phyloP scores from a whole-genome alignment of 1,284 basidiomycete species.

The Ustilago crameri region DNA sequence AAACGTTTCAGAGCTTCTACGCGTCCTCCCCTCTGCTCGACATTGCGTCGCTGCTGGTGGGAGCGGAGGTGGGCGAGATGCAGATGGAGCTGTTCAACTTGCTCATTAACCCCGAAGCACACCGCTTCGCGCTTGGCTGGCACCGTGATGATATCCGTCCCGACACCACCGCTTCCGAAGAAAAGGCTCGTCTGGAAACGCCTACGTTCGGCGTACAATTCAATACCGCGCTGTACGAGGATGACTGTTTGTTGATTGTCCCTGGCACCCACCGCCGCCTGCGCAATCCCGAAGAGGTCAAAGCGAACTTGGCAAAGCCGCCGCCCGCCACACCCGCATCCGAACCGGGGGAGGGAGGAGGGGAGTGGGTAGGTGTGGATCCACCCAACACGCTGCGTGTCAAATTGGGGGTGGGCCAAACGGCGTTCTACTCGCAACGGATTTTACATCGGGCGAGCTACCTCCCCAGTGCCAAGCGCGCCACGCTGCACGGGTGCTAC shows the following conservation, averaged over 20 bases:
- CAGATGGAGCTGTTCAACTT: conserved; percentile 80
- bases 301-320: conserved; percentile 47
- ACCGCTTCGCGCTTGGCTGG: conserved; percentile 82
- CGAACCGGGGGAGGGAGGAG: conserved; percentile 69
- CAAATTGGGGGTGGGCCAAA: conserved; percentile 76
- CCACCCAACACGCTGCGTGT: conserved; percentile 74
- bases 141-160: conserved; percentile 82
- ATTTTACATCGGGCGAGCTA: conserved; percentile 81
- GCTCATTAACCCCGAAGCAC: conserved; percentile 77
- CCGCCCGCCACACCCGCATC: conserved; percentile 30
- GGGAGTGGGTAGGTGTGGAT: conserved; percentile 74
- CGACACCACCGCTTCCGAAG: conserved; percentile 76
- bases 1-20: conserved; percentile 47
- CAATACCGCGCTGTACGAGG: conserved; percentile 83
- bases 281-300: conserved; percentile 74
- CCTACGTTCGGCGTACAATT: conserved; percentile 83
- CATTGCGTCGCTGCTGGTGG: conserved; percentile 45
- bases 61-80: conserved; percentile 21
- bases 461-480: conserved; percentile 72
- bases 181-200: conserved; percentile 73
- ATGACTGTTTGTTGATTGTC: conserved; percentile 80
- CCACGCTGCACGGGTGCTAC: conserved; percentile 80
- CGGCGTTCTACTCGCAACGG: conserved; percentile 84
- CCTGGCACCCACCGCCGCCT: conserved; percentile 77
- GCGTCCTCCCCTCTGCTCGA: conserved; percentile 42